Base-by-base conservation (phyloP, 352 stramenopile species). In the Chrysophaeum taylorii region DNA sequence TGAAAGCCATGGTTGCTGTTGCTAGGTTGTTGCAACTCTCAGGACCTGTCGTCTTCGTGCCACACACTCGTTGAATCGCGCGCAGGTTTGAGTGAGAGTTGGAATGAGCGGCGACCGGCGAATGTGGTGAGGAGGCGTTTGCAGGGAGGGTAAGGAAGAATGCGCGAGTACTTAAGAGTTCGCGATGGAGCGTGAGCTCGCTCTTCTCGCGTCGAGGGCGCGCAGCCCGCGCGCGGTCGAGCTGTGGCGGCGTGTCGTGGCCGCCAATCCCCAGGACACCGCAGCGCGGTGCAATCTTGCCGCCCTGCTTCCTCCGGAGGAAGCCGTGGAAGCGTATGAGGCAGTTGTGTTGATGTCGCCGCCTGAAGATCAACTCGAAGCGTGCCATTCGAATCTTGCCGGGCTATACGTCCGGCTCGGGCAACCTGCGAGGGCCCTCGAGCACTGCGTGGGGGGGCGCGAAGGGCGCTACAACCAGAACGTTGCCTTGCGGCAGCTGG, bases 401-500 rank as follows among this genome's bases (percentile, higher is more conserved):
- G 62, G 57, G 43, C 63, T 63, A n/a, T 25, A 64, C 15, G 69
- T 70, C 60, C 12, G 73, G 74, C 38, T 68, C 42, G 68, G 54
- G 2, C 16, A 53, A 23, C 50, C 12, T n/a, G 29, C 23, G 2
- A 41, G 31, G 25, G 68, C 68, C 14, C 42, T 60, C 9, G 1
- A 4, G 27, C 68, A 73, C 37, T 42, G 38, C 45, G 9, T 27
- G 12, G 12, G 5, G 5, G 45, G 18, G 5, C 45, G n/a, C 45
- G 45, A 64, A 42, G 70, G 12, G 18, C 64, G 61, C 43, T 74
- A 62, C 79, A 87, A 67, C 78, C 79, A 48, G 75, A 88, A 50
- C 85, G 84, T 36, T 70, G 87, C 87, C 29, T 64, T 89, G 39
- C 78, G 85, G 1, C 82, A 82, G 33, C 50, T 85, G 0, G 80